A percentile compares a stretch with the other conserved stretches of the same genome.
Evolutionary conservation across 331 rosid genomes (phyloP).

Genomic region (Stylosanthes scabra): DNA sequence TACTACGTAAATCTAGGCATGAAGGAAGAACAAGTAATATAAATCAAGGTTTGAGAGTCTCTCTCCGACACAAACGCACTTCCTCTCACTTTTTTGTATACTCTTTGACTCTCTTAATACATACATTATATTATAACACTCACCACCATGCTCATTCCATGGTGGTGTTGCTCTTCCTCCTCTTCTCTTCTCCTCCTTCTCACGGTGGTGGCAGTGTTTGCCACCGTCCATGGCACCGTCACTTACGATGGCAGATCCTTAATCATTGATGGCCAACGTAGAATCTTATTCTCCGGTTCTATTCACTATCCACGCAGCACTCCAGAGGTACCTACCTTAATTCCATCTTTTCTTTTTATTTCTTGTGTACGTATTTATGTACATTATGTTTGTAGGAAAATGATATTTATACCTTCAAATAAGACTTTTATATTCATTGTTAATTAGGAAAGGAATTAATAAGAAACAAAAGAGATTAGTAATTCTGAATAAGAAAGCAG

Average conservation of each 20-base stretch:
- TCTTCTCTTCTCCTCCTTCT: slow-evolving; percentile 39
- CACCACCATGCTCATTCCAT: no score
- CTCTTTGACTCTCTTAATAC: not conserved
- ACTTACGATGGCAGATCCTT: slow-evolving; percentile 79
- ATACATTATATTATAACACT: no score
- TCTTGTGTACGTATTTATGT: not conserved
- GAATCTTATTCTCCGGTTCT: slow-evolving; percentile 83
- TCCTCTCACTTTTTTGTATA: not conserved
- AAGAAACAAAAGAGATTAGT: no score
- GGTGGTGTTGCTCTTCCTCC: not conserved
- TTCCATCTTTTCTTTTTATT: not conserved
- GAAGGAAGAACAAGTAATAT: not conserved
- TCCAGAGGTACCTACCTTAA: slow-evolving; percentile 56
- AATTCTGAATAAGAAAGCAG: no score
- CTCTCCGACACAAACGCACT: not conserved
- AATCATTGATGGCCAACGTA: slow-evolving; percentile 69
- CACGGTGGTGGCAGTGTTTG: not conserved
- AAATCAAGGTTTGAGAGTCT: not conserved
- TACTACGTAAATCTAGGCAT: no score
- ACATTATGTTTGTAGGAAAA: no score
- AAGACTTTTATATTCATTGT: no score
- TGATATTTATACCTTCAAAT: no score
- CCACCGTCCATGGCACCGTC: slow-evolving; percentile 41
- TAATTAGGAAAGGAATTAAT: no score
- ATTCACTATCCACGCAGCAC: slow-evolving; percentile 94